Base-by-base conservation (phyloP, 2,329 filamentous ascomycete species). In the Eutypella sp. region DNA sequence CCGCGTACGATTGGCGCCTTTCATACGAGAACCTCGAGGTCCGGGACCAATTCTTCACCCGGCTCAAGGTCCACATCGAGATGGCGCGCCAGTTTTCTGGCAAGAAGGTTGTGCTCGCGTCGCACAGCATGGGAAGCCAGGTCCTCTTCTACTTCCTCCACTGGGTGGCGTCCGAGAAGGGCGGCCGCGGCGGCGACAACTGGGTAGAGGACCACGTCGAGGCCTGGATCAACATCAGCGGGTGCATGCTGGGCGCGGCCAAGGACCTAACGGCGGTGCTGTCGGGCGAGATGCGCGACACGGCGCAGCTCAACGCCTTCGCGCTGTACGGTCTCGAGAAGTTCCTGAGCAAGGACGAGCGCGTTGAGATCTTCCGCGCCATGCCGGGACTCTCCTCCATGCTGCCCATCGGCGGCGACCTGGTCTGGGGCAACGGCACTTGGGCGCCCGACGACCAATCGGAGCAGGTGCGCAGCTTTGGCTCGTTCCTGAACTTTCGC, bases 381-480 rank as follows among this genome's bases (percentile, higher is more conserved):
- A 97, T 99, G 92, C 93, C 93, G 0, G 93, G 93, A 6, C 88
- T 96, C 49, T 95, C 88, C 6, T 93, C 89, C 40, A 99, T 99
- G 93, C 77, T 99, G 1, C 93, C 93, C 5, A 89, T 96, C 38
- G 93, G 93, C 27, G 93, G 93, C 20, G 83, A 95, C 47, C 87
- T 87, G 0, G 84, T 99, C n/a, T 99, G 93, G 93, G 93, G 93
- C 15, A 91, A 96, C 58, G 66, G 79, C 24, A 84, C 84, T 6
- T 89, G 88, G 74, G 93, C 93, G 0, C 93, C 93, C 0, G 93
- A 99, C 58, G 93, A 99, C 61, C 65, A 70, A 29, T 84, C 85
- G 0, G 85, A 78, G 3, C 89, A 95, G 59, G 78, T 78, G 23
- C 72, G 81, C 46, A 88, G 82, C 4, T 96, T 78, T 59, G 93